Evolutionary conservation across 768 basidiomycete species (phyloP).

Genomic region (Mycena chlorophos): DNA sequence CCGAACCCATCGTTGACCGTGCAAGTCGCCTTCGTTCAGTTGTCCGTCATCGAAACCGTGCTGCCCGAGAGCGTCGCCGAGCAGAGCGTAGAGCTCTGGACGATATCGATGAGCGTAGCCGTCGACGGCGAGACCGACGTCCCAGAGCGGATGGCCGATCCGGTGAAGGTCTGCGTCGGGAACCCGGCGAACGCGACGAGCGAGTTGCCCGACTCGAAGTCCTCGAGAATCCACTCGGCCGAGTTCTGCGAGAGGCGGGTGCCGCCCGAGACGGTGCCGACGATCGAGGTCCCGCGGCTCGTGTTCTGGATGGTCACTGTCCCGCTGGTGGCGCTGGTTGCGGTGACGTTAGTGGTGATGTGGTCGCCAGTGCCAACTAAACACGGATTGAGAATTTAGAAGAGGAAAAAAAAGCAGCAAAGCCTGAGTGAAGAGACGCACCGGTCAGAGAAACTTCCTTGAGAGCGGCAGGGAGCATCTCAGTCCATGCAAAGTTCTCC

Average conservation of each 20-base stretch:
- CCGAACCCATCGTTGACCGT: too few relatives aligned
- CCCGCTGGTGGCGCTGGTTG: constrained; percentile 13
- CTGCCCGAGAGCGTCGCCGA: constrained; percentile 17
- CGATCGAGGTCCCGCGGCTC: constrained; percentile 13
- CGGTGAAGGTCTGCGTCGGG: constrained; percentile 15
- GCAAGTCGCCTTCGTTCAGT: too few relatives aligned
- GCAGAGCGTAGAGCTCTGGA: constrained; percentile 19
- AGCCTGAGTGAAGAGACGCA: constrained; percentile 4
- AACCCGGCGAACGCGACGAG: constrained; percentile 15
- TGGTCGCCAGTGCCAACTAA: constrained; percentile 15
- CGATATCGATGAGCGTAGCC: constrained; percentile 16
- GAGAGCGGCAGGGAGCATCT: constrained; percentile 17
- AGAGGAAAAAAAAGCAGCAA: background rate
- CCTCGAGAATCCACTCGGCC: constrained; percentile 22
- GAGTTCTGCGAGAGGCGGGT: constrained; percentile 13
- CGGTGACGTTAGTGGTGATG: constrained; percentile 18
- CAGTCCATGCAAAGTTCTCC: constrained; percentile 17
- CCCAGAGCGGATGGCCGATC: constrained; percentile 14
- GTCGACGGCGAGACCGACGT: constrained; percentile 9
- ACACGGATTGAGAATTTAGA: background rate
- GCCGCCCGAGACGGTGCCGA: constrained; percentile 18
- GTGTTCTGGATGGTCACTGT: constrained; percentile 13
- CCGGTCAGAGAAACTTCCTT: constrained; percentile 10
- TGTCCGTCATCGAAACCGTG: constrained; percentile 11
- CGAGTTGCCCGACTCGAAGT: constrained; percentile 14